A percentile compares a stretch with the other conserved stretches of the same genome.
Evolutionary conservation across 495 filamentous ascomycete genomes (phyloP).

Genomic region (Penicillium taxi): DNA sequence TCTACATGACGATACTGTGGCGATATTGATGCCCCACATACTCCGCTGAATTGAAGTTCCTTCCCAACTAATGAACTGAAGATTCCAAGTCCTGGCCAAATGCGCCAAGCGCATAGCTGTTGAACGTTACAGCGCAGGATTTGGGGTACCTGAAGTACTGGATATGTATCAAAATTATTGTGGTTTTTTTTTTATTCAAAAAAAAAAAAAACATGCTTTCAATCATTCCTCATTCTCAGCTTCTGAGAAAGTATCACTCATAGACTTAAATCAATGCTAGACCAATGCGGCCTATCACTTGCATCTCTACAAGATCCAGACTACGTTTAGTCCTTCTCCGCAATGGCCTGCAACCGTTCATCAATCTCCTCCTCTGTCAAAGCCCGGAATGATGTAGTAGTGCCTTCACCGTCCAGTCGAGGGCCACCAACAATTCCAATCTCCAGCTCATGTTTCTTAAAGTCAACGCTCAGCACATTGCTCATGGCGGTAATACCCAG

Average conservation of each 20-base stretch:
- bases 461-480: conserved; percentile 94
- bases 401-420: conserved; percentile 67
- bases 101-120: not conserved
- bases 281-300: conserved; percentile 2
- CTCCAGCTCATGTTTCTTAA: conserved; percentile 98
- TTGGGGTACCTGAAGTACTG: too few relatives aligned
- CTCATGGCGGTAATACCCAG: conserved; percentile 89
- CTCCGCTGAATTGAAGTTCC: not conserved
- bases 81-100: not conserved
- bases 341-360: conserved; percentile 92
- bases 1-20: too few relatives aligned
- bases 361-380: conserved; percentile 98
- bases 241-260: not conserved
- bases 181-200: conserved; percentile 4
- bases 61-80: too few relatives aligned
- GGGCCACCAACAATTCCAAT: conserved; percentile 92
- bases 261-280: not conserved
- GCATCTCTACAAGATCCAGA: conserved; percentile 1
- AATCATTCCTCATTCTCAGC: conserved; percentile 4
- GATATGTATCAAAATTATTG: too few relatives aligned
- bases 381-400: conserved; percentile 69
- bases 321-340: conserved; percentile 79
- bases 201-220: conserved; percentile 5
- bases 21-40: too few relatives aligned
- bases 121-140: too few relatives aligned